A percentile compares a stretch with the other conserved stretches of the same genome.
These are phyloP conservation scores for Nitzschia palea DNA, from an alignment of 108 stramenopile species.

Conservation along the genomic window DNA sequence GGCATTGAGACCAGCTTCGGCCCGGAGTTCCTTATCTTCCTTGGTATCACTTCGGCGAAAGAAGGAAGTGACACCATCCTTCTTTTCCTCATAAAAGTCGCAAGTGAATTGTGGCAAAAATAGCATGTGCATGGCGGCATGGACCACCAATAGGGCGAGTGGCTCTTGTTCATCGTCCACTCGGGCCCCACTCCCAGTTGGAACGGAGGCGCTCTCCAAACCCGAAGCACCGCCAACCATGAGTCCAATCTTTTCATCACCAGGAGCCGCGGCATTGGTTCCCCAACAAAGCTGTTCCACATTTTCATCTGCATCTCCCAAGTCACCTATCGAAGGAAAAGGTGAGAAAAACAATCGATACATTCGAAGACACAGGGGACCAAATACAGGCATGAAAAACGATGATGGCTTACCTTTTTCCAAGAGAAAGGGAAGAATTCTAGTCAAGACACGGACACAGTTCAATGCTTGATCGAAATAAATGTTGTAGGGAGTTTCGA, in stretches of 20 bases:
- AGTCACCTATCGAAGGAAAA: constrained; percentile 49
- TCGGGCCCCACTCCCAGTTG: neutral
- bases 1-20: constrained; percentile 59
- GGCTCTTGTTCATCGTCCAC: constrained; percentile 81
- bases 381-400: neutral
- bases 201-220: constrained; percentile 5
- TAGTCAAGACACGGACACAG: constrained; percentile 88
- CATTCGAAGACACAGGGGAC: neutral
- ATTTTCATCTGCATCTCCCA: constrained; percentile 75
- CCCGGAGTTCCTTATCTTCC: constrained; percentile 56
- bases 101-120: constrained; percentile 93
- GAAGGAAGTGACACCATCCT: neutral
- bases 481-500: constrained; percentile 93
- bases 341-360: constrained; percentile 7
- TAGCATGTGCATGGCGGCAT: constrained; percentile 93
- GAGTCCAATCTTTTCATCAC: constrained; percentile 57
- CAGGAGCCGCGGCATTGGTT: constrained; percentile 36
- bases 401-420: constrained; percentile 61
- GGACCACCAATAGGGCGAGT: constrained; percentile 86
- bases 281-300: constrained; percentile 87
- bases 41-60: constrained; percentile 33
- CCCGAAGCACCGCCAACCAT: constrained; percentile 39
- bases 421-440: constrained; percentile 89
- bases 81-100: constrained; percentile 84
- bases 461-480: constrained; percentile 94